phyloP scores from a whole-genome alignment of 2,329 filamentous ascomycete species.

The Claviceps purpurea region DNA sequence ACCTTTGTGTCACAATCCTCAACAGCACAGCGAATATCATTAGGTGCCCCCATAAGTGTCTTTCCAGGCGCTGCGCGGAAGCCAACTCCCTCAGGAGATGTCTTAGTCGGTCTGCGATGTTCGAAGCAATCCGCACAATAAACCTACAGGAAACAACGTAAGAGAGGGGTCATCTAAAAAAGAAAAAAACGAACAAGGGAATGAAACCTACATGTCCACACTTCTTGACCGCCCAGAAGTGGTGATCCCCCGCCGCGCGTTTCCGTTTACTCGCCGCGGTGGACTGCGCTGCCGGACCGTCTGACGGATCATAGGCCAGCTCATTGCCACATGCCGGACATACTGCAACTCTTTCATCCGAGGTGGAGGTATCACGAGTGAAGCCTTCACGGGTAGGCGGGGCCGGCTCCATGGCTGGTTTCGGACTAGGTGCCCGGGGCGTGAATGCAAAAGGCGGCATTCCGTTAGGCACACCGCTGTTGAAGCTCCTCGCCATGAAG shows the following conservation, averaged over 20 bases:
- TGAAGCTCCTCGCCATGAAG: conserved; percentile 10
- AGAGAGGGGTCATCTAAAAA: not conserved
- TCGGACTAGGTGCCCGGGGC: conserved; percentile 21
- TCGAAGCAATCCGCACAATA: conserved; percentile 51
- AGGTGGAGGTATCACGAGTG: conserved; percentile 51
- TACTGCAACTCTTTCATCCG: conserved; percentile 57
- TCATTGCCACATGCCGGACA: conserved; percentile 83
- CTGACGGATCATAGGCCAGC: conserved; percentile 55
- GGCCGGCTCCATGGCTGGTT: conserved; percentile 47
- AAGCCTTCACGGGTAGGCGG: conserved; percentile 61
- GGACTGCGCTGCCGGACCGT: conserved; percentile 13
- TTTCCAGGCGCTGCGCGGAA: conserved; percentile 24
- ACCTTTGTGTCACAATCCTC: conserved; percentile 43
- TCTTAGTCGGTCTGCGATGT: conserved; percentile 31
- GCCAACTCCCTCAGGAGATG: conserved; percentile 19
- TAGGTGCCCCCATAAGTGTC: conserved; percentile 10
- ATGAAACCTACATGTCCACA: conserved; percentile 69
- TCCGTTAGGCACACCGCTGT: conserved; percentile 7
- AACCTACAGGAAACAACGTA: conserved; percentile 29
- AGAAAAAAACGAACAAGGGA: not conserved
- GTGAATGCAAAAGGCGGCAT: conserved; percentile 19
- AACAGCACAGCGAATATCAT: conserved; percentile 39
- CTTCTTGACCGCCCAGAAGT: conserved; percentile 82
- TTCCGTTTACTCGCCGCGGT: conserved; percentile 25
- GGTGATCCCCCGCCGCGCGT: conserved; percentile 49